A percentile compares a stretch with the other conserved stretches of the same genome.
Evolutionary conservation across 768 basidiomycete species (phyloP).

Genomic region (Leccinum disarticulatum): DNA sequence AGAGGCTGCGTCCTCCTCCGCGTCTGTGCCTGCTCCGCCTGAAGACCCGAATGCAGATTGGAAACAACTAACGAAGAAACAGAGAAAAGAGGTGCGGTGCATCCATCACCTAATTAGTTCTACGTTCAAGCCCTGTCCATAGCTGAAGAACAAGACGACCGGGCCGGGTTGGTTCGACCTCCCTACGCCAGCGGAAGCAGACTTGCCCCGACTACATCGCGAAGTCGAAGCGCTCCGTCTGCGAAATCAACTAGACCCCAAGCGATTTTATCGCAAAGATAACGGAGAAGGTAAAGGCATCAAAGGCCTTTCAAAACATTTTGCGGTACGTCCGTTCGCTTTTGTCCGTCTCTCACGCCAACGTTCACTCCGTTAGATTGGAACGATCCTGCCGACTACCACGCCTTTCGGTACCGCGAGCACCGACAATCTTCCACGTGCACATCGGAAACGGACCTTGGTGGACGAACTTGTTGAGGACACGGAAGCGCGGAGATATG

Average conservation of each 20-base stretch:
- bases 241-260: conserved; percentile 87
- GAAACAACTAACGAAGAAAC: conserved; percentile 67
- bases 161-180: conserved; percentile 88
- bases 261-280: conserved; percentile 87
- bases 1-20: conserved; percentile 50
- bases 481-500: conserved; percentile 80
- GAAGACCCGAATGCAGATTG: conserved; percentile 62
- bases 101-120: neutral
- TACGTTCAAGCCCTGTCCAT: neutral
- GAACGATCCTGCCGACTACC: conserved; percentile 67
- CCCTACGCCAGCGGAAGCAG: conserved; percentile 77
- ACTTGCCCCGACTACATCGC: conserved; percentile 73
- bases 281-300: conserved; percentile 83
- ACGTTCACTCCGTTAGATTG: conserved; percentile 52
- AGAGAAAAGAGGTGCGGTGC: conserved; percentile 64
- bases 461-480: conserved; percentile 91
- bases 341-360: conserved; percentile 2
- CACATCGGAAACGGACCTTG: conserved; percentile 74
- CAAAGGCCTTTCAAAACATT: conserved; percentile 84
- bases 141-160: conserved; percentile 73
- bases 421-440: conserved; percentile 67
- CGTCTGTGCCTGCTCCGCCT: conserved; percentile 57
- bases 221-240: conserved; percentile 88
- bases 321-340: conserved; percentile 59
- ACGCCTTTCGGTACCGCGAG: conserved; percentile 73